phyloP scores from a whole-genome alignment of 495 filamentous ascomycete species.

The Aspergillus egyptiacus region DNA sequence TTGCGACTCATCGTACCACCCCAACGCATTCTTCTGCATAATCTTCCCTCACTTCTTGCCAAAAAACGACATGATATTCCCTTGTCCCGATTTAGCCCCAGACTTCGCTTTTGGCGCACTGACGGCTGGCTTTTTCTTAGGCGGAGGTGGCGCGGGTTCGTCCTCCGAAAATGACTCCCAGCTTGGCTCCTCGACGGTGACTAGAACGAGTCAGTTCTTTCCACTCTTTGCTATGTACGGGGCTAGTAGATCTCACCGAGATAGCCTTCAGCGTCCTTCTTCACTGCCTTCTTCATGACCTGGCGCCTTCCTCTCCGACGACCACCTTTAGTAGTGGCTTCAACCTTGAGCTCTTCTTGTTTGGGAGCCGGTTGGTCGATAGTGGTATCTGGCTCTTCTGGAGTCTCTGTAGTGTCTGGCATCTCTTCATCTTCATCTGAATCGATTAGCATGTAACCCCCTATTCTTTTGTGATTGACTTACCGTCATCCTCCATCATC shows the following conservation, averaged over 20 bases:
- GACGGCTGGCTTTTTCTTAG: constrained; percentile 53
- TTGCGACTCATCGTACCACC: background rate
- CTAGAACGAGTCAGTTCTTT: constrained; percentile 47
- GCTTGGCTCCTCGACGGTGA: constrained; percentile 77
- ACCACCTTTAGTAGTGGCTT: constrained; percentile 51
- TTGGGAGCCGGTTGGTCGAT: constrained; percentile 41
- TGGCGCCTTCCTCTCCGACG: constrained; percentile 73
- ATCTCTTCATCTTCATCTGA: constrained; percentile 41
- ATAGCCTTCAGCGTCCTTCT: constrained; percentile 91
- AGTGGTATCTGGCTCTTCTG: constrained; percentile 41
- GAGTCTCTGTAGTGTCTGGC: constrained; percentile 34
- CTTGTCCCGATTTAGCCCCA: constrained; percentile 60
- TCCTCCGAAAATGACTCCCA: constrained; percentile 98
- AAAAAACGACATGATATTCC: constrained; percentile 94
- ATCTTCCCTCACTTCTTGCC: constrained; percentile 59
- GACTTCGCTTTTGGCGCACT: constrained; percentile 53
- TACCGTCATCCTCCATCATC: constrained; percentile 86
- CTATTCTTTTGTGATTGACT: constrained; percentile 4
- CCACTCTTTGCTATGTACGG: background rate
- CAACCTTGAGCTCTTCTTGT: constrained; percentile 34
- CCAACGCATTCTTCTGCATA: background rate
- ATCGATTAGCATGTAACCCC: background rate
- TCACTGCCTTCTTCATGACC: constrained; percentile 82
- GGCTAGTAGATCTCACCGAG: constrained; percentile 70
- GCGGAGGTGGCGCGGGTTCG: constrained; percentile 57